These are phyloP conservation scores for Tilletia horrida DNA, from an alignment of 1,284 basidiomycete genomes.

Conservation along the genomic window DNA sequence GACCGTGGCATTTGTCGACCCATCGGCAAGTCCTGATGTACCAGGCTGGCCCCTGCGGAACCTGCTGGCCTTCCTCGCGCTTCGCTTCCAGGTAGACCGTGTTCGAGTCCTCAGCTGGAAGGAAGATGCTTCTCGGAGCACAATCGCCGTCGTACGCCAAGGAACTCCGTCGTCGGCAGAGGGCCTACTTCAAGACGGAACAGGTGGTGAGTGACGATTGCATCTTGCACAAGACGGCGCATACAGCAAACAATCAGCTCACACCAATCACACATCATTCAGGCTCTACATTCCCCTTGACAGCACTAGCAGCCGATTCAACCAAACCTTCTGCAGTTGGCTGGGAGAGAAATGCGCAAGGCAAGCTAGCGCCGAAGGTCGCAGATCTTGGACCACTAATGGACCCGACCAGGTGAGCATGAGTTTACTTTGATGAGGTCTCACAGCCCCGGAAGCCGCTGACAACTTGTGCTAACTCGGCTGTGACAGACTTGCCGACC, in stretches of 20 bases:
- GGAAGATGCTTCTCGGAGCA: conserved; percentile 27
- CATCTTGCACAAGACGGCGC: neutral
- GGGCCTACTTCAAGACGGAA: neutral
- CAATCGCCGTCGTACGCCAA: neutral
- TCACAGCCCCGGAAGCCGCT: too few species aligned
- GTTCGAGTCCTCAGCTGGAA: conserved; percentile 58
- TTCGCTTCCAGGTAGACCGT: conserved; percentile 55
- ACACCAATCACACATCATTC: neutral
- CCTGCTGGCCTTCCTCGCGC: conserved; percentile 67
- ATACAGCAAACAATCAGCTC: neutral
- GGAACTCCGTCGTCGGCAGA: neutral
- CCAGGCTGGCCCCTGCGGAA: conserved; percentile 96
- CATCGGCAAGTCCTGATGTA: conserved; percentile 71
- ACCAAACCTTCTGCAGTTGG: conserved; percentile 69
- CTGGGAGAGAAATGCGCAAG: conserved; percentile 86
- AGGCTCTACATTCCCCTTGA: neutral
- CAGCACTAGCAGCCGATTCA: conserved; percentile 24
- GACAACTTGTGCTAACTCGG: neutral
- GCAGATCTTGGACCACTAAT: conserved; percentile 92
- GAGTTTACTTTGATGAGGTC: too few species aligned
- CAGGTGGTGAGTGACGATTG: neutral
- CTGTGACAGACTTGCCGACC: conserved; percentile 72
- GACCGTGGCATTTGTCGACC: conserved; percentile 68
- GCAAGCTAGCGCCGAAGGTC: conserved; percentile 79
- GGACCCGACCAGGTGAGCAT: conserved; percentile 65